Conservation (phyloP, 768 basidiomycete species). For the Kwoniella botswanensis region DNA sequence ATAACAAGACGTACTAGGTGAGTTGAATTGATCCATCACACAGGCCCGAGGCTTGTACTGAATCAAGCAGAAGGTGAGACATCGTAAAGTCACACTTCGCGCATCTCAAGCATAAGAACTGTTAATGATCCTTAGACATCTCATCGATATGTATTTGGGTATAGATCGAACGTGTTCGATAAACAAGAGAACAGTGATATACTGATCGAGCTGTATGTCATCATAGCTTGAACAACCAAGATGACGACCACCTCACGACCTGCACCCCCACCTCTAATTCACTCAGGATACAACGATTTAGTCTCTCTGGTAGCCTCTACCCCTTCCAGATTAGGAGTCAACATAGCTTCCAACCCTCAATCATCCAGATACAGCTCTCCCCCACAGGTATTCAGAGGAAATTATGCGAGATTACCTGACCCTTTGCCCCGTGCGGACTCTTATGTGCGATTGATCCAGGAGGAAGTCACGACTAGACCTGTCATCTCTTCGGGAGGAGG, state of each 20-base stretch:
- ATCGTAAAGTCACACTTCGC: neutral
- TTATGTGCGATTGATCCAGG: conserved; percentile 6
- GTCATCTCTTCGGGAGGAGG: neutral
- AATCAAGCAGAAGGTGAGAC: neutral
- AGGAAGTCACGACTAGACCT: neutral
- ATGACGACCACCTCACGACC: conserved; percentile 25
- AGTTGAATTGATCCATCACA: neutral
- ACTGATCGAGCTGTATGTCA: neutral
- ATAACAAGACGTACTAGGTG: neutral
- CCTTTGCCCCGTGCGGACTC: conserved; percentile 7
- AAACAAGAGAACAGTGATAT: neutral
- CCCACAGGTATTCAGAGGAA: neutral
- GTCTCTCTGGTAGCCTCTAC: conserved; percentile 38
- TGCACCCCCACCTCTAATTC: conserved; percentile 28
- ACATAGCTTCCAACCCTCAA: conserved; percentile 15
- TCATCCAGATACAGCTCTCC: conserved; percentile 1
- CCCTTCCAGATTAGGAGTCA: conserved; percentile 31
- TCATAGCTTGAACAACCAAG: neutral
- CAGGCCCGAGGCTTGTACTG: neutral
- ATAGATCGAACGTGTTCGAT: too few species aligned
- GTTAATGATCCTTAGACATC: neutral
- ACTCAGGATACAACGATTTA: conserved; percentile 45
- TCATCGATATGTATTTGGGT: neutral
- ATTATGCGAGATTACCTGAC: conserved; percentile 10
- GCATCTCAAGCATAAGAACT: too few species aligned